phyloP scores from a whole-genome alignment of 2,329 filamentous ascomycete species.

The Piedraia hortae region DNA sequence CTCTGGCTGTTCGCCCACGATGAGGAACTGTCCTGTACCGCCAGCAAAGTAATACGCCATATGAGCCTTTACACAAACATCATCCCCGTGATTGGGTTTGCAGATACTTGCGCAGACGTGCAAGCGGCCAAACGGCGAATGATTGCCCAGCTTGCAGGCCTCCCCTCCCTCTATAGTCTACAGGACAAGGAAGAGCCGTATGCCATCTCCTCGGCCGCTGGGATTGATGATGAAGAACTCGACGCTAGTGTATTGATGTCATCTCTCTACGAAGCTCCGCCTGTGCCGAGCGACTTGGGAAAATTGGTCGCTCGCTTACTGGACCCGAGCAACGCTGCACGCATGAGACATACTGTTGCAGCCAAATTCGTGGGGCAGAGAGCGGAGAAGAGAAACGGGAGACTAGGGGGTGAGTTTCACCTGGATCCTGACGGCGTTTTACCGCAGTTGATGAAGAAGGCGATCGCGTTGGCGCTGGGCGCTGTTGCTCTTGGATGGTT shows the following conservation, averaged over 20 bases:
- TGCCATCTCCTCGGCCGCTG: slow-evolving; percentile 47
- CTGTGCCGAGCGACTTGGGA: slow-evolving; percentile 46
- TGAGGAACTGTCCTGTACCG: neutral
- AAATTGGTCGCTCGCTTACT: slow-evolving; percentile 48
- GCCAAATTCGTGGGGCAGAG: slow-evolving; percentile 60
- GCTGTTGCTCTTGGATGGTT: too few species aligned
- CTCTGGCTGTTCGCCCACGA: slow-evolving; percentile 55
- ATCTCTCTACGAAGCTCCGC: slow-evolving; percentile 61
- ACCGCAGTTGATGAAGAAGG: too few species aligned
- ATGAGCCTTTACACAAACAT: slow-evolving; percentile 55
- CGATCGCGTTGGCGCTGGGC: too few species aligned
- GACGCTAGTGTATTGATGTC: slow-evolving; percentile 87
- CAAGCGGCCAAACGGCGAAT: slow-evolving; percentile 1
- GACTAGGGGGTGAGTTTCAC: too few species aligned
- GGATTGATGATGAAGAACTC: slow-evolving; percentile 53
- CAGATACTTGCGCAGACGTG: slow-evolving; percentile 27
- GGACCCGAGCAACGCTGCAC: slow-evolving; percentile 47
- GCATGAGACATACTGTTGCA: slow-evolving; percentile 57
- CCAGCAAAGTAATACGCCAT: slow-evolving; percentile 5
- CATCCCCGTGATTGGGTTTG: slow-evolving; percentile 52
- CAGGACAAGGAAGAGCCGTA: slow-evolving; percentile 22
- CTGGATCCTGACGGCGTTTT: too few species aligned
- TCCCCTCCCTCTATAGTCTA: neutral
- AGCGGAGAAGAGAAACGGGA: too few species aligned
- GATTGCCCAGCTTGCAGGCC: neutral